Base-by-base conservation (phyloP, 2,329 filamentous ascomycete genomes). In the Colletotrichum cuscutae region DNA sequence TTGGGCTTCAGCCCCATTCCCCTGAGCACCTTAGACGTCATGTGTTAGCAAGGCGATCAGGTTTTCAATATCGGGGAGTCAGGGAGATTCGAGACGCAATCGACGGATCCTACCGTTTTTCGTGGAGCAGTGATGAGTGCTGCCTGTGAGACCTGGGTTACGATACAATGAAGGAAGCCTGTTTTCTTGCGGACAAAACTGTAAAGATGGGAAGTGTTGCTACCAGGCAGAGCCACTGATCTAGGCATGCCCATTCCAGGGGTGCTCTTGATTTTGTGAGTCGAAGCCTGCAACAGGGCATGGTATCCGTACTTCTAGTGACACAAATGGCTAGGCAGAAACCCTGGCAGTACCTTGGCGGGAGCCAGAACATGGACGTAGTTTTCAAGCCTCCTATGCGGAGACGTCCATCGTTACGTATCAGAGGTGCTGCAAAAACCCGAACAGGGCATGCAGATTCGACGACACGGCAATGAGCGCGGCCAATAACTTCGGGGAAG, bases 81-180 rank as follows among this genome's bases (percentile, higher is more conserved):
- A 30, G 8, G 42, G 26, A 32, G 63, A 19, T 56, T 42, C 42
- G 24, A 24, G 56, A 8, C n/a, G 6, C 15, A 37, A 12, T 32
- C n/a, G 49, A 71, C 49, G 64, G 68, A 22, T 65, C 46, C 24
- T 49, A 49, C 63, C 56, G 56, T 35, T 15, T 61, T 32, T 61
- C 35, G 68, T 60, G 62, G 37, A n/a, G 30, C 13, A 24, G 28
- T 22, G 11, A 63, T 22, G n/a, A 19, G 42, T 8, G 2, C 35
- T 65, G 49, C 13, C 6, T 49, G 52, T 22, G 28, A 56, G 13
- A 65, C 42, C 22, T 22, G 9, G 22, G 49, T 49, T 22, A 11
- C 8, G 19, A n/a, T n/a, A 49, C 9, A n/a, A n/a, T 8, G 42
- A 49, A 7, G 19, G 32, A 12, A 11, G 32, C 32, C 32, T 35